Evolutionary conservation across 1,284 basidiomycete species (phyloP).

Genomic region (Rhodofomes roseus): DNA sequence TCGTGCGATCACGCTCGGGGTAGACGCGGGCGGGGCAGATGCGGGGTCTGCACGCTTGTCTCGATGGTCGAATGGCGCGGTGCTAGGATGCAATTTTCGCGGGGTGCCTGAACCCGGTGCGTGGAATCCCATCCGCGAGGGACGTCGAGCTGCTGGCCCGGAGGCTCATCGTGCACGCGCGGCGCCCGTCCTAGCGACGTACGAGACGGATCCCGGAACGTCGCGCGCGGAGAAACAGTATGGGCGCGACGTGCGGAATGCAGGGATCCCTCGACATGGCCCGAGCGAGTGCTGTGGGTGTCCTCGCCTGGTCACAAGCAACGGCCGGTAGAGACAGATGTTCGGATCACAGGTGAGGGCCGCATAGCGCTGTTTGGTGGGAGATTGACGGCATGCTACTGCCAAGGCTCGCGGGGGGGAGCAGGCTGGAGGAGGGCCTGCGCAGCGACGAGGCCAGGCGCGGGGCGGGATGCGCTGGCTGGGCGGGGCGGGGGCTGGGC

Average conservation of each 20-base stretch:
- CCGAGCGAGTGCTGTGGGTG: not conserved
- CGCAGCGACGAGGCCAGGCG: not conserved
- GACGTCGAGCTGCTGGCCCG: not conserved
- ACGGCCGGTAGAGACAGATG: not conserved
- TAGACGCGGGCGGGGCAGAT: not conserved
- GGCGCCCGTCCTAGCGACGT: not conserved
- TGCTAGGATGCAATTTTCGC: not conserved
- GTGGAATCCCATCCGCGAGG: not conserved
- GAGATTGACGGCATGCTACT: not conserved
- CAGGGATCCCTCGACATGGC: not conserved
- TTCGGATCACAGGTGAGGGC: too few relatives aligned
- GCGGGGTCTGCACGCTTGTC: not conserved
- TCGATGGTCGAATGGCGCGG: not conserved
- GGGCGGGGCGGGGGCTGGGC: not conserved
- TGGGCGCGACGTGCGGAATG: not conserved
- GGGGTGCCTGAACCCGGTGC: not conserved
- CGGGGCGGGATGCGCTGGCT: not conserved
- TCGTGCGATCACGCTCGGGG: not conserved
- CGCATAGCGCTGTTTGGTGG: too few relatives aligned
- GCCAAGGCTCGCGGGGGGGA: too few relatives aligned
- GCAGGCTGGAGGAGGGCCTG: not conserved
- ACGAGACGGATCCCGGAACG: not conserved
- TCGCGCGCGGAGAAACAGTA: not conserved
- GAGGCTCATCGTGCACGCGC: not conserved
- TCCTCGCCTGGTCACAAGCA: not conserved